Evolutionary conservation across 805 yeast genomes (phyloP).

Genomic region (Sungouiozyma intestinalis): DNA sequence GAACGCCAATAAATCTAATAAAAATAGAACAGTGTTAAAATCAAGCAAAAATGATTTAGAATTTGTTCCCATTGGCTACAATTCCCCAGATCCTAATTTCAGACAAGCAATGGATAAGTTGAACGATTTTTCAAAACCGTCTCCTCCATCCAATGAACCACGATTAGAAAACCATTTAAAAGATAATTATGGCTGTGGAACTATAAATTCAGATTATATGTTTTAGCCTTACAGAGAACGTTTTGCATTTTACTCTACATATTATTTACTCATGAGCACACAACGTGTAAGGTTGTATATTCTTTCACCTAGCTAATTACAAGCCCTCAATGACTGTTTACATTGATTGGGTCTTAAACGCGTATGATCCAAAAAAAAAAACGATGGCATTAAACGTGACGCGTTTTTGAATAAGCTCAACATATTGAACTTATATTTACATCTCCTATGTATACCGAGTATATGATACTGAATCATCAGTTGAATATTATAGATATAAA

Average conservation of each 20-base stretch:
- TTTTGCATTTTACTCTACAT: too few relatives aligned
- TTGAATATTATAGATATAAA: too few relatives aligned
- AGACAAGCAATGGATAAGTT: not conserved
- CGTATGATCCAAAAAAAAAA: not conserved
- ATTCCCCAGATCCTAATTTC: not conserved
- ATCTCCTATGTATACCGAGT: too few relatives aligned
- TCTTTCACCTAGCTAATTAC: not conserved
- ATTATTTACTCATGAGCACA: not conserved
- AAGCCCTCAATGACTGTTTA: not conserved
- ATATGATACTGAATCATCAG: too few relatives aligned
- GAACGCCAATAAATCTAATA: not conserved
- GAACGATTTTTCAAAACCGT: too few relatives aligned
- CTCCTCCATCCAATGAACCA: too few relatives aligned
- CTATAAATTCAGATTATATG: too few relatives aligned
- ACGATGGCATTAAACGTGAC: not conserved
- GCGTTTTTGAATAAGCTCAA: not conserved
- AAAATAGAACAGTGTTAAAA: not conserved
- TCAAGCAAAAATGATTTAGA: not conserved
- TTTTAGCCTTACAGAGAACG: too few relatives aligned
- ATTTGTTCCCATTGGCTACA: constrained; percentile 1
- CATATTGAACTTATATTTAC: not conserved
- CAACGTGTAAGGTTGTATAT: too few relatives aligned
- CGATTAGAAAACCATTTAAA: too few relatives aligned
- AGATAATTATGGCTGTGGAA: too few relatives aligned
- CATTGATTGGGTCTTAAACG: not conserved